phyloP scores from a whole-genome alignment of 225 moss, liverwort and hornwort genomes.

The Pleurozium schreberi region DNA sequence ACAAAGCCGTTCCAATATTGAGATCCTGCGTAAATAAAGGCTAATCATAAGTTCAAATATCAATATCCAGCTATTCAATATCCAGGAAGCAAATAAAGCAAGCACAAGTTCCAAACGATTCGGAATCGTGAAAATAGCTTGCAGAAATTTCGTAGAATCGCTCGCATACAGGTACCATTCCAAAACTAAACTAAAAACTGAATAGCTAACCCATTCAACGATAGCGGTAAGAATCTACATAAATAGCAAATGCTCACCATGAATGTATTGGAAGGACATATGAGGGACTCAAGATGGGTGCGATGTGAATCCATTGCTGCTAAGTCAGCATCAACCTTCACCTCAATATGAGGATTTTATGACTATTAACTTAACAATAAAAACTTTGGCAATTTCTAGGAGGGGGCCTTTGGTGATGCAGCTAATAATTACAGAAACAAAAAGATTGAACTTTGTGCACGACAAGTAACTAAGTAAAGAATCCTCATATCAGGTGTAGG shows the following conservation, averaged over 20 bases:
- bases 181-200: not conserved
- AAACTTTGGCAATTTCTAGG: not conserved
- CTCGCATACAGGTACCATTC: not conserved
- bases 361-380: not conserved
- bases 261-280: slow-evolving; percentile 80
- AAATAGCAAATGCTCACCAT: slow-evolving; percentile 40
- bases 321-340: slow-evolving; percentile 73
- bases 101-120: not conserved
- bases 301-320: slow-evolving; percentile 35
- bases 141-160: not conserved
- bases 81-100: not conserved
- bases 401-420: not conserved
- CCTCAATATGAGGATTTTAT: not conserved
- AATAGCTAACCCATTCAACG: not conserved
- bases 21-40: slow-evolving; percentile 49
- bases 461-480: not conserved
- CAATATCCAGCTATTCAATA: not conserved
- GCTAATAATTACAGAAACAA: not conserved
- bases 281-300: slow-evolving; percentile 57
- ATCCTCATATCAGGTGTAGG: not conserved
- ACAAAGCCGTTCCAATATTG: slow-evolving; percentile 84
- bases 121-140: not conserved
- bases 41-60: not conserved
- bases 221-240: not conserved
- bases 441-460: not conserved